Conservation (phyloP, 2,329 filamentous ascomycete genomes). For the Botrytis squamosa region DNA sequence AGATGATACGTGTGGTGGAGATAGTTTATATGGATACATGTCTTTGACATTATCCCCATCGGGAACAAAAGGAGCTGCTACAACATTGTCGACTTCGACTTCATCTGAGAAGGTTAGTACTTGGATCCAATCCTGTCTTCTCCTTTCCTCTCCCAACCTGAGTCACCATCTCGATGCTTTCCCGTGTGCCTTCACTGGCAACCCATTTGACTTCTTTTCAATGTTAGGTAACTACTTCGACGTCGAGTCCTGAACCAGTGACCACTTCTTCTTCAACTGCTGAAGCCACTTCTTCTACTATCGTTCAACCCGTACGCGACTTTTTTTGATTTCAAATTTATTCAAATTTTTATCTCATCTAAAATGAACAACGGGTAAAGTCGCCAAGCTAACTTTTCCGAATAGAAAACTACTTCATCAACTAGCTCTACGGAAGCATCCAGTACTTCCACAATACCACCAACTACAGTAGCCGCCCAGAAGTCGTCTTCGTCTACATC, state of each 20-base stretch:
- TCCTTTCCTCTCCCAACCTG: background rate
- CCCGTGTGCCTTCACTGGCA: conserved; percentile 32
- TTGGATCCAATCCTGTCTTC: background rate
- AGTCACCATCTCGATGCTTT: conserved; percentile 11
- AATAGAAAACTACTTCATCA: conserved; percentile 6
- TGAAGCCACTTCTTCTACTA: conserved; percentile 12
- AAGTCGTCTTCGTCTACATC: conserved; percentile 20
- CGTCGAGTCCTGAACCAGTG: conserved; percentile 21
- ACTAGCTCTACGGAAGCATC: conserved; percentile 17
- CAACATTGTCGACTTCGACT: conserved; percentile 24
- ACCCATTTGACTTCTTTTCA: conserved; percentile 37
- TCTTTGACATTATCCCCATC: conserved; percentile 52
- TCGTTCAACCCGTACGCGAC: conserved; percentile 41
- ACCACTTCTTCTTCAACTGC: conserved; percentile 17
- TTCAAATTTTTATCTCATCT: background rate
- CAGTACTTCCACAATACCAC: conserved; percentile 8
- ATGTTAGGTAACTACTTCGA: conserved; percentile 35
- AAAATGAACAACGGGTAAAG: background rate
- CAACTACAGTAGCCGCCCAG: conserved; percentile 14
- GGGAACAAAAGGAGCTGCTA: conserved; percentile 48
- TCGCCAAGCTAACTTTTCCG: conserved; percentile 7
- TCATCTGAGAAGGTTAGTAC: conserved; percentile 32
- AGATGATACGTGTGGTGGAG: conserved; percentile 62
- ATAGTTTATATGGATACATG: conserved; percentile 65
- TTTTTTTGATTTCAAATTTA: conserved; percentile 18